Percentiles rank a stretch among this genome's conserved stretches.
These are phyloP conservation scores for Colletotrichum incanum DNA, from an alignment of 2,329 filamentous ascomycete genomes.

Conservation along the genomic window DNA sequence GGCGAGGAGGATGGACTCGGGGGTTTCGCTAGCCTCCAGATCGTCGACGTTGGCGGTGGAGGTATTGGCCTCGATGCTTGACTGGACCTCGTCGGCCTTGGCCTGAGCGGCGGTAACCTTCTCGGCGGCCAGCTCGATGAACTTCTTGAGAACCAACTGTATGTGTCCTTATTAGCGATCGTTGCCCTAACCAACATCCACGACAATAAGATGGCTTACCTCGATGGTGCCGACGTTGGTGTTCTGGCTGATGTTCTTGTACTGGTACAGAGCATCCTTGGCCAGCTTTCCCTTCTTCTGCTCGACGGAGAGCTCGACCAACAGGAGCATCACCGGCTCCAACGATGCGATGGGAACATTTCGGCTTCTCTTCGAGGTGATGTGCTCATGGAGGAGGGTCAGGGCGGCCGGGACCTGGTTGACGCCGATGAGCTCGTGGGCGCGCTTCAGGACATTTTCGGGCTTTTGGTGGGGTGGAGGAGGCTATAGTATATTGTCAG, in stretches of 20 bases:
- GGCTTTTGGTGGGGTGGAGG: slow-evolving; percentile 97
- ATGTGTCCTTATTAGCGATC: slow-evolving; percentile 34
- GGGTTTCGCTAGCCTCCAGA: slow-evolving; percentile 96
- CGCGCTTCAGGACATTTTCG: slow-evolving; percentile 99
- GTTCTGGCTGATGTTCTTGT: slow-evolving; percentile 99
- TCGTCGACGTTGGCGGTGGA: slow-evolving; percentile 88
- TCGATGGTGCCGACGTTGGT: slow-evolving; percentile 99
- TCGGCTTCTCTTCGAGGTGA: slow-evolving; percentile 97
- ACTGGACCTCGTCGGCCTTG: slow-evolving; percentile 96
- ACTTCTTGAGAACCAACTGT: slow-evolving; percentile 93
- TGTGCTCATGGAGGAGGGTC: slow-evolving; percentile 97
- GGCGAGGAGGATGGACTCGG: slow-evolving; percentile 96
- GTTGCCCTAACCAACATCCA: neutral
- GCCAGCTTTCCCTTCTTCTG: slow-evolving; percentile 98
- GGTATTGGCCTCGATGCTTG: slow-evolving; percentile 82
- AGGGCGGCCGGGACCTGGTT: slow-evolving; percentile 93
- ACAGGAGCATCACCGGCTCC: slow-evolving; percentile 98
- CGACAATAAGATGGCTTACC: slow-evolving; percentile 62
- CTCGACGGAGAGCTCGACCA: slow-evolving; percentile 97
- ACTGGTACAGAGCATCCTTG: slow-evolving; percentile 99
- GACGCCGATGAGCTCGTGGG: slow-evolving; percentile 98
- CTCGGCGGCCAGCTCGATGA: slow-evolving; percentile 95
- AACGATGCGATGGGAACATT: slow-evolving; percentile 96
- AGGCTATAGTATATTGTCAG: slow-evolving; percentile 71
- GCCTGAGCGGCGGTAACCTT: slow-evolving; percentile 97